Percentiles rank a stretch among this genome's conserved stretches.
Conservation (phyloP, 1,139 yeast species). For the Torulaspora globosa region DNA sequence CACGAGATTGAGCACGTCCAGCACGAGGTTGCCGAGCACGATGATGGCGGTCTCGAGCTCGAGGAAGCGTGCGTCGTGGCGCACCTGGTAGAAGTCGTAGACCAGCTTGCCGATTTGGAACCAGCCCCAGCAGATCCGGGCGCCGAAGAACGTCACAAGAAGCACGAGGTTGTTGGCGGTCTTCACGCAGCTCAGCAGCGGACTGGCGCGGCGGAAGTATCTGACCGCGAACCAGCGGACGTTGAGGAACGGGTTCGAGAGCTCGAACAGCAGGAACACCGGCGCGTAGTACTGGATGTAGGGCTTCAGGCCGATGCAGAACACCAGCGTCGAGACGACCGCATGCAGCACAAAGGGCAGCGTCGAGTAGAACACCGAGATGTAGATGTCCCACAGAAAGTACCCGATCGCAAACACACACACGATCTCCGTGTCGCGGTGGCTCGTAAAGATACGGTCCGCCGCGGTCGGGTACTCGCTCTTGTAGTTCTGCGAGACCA, state of each 20-base stretch:
- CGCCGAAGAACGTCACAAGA: slow-evolving; percentile 65
- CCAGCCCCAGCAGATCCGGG: slow-evolving; percentile 87
- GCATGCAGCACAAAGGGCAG: slow-evolving; percentile 85
- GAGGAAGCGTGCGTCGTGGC: slow-evolving; percentile 43
- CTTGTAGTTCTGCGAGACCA: slow-evolving; percentile 18
- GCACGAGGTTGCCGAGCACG: slow-evolving; percentile 56
- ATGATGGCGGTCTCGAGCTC: slow-evolving; percentile 48
- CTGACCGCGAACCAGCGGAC: slow-evolving; percentile 85
- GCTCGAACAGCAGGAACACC: slow-evolving; percentile 77
- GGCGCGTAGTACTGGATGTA: slow-evolving; percentile 83
- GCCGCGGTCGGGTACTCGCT: slow-evolving; percentile 31
- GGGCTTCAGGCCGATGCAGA: slow-evolving; percentile 59
- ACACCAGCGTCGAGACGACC: slow-evolving; percentile 72
- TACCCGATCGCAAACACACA: slow-evolving; percentile 74
- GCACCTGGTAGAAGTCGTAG: slow-evolving; percentile 46
- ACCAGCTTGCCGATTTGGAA: slow-evolving; percentile 58
- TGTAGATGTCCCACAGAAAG: slow-evolving; percentile 83
- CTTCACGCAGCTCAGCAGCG: slow-evolving; percentile 49
- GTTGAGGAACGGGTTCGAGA: slow-evolving; percentile 90
- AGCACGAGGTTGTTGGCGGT: slow-evolving; percentile 67
- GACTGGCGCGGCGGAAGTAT: slow-evolving; percentile 44
- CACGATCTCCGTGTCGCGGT: slow-evolving; percentile 72
- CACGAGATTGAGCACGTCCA: slow-evolving; percentile 64
- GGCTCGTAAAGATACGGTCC: slow-evolving; percentile 60
- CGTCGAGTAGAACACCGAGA: slow-evolving; percentile 56